Conservation (phyloP, 2,329 filamentous ascomycete genomes). For the Dichotomopilus funicola region DNA sequence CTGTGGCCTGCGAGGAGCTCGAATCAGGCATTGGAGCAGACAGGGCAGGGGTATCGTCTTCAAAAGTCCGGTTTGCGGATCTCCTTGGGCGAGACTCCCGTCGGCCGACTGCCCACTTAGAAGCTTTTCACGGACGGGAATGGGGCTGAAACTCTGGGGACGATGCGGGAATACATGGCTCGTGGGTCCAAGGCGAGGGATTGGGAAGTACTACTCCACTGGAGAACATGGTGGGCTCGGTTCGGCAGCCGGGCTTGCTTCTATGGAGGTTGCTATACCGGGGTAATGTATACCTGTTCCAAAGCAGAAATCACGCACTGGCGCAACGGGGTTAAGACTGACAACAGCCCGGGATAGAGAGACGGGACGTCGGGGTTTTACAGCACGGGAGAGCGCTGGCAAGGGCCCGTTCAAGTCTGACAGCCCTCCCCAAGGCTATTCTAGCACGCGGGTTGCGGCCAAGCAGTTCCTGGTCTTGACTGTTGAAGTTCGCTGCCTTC, state of each 20-base stretch:
- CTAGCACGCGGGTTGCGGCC: slow-evolving; percentile 18
- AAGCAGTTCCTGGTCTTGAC: slow-evolving; percentile 8
- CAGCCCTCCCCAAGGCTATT: neutral
- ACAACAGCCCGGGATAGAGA: no score
- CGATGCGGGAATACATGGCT: slow-evolving; percentile 2
- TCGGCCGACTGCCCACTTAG: neutral
- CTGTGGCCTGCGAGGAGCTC: slow-evolving; percentile 22
- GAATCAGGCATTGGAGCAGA: slow-evolving; percentile 8
- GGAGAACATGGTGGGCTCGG: neutral
- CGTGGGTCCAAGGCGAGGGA: neutral
- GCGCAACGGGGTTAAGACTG: no score
- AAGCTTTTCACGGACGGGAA: neutral
- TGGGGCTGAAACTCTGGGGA: slow-evolving; percentile 2
- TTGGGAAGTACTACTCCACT: no score
- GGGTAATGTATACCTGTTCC: slow-evolving; percentile 21
- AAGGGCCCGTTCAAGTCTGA: neutral
- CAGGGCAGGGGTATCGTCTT: neutral
- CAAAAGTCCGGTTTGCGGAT: neutral
- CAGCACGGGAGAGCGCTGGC: no score
- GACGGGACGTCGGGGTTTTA: no score
- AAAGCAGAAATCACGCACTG: slow-evolving; percentile 25
- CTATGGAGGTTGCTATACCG: slow-evolving; percentile 18
- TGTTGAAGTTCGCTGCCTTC: neutral
- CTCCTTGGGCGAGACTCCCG: neutral
- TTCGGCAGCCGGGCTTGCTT: slow-evolving; percentile 9